Evolutionary conservation across 176 grass and related monocot species (phyloP).

Genomic region (Oryza glaberrima): DNA sequence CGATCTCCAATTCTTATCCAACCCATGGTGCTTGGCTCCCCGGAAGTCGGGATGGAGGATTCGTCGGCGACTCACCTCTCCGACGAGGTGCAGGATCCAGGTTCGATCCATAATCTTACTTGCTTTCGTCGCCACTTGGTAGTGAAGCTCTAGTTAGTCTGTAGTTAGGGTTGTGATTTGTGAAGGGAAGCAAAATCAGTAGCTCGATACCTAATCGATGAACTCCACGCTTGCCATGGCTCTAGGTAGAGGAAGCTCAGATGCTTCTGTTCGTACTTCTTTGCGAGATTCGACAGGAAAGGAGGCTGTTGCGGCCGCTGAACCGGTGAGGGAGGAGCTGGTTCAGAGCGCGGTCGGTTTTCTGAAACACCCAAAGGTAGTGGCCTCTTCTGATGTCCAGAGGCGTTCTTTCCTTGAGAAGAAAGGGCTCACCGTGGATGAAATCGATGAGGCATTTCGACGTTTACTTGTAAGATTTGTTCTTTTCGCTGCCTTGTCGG

Average conservation of each 20-base stretch:
- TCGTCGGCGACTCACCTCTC: not conserved
- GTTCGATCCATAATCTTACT: constrained; percentile 7
- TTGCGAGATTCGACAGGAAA: constrained; percentile 19
- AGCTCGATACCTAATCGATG: not conserved
- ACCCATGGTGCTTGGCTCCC: not conserved
- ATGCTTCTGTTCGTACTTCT: not conserved
- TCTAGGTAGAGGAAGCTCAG: constrained; percentile 38
- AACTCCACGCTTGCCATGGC: not conserved
- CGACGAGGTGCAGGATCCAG: constrained; percentile 13
- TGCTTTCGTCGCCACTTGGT: not conserved
- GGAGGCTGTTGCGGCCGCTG: not conserved
- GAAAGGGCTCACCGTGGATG: constrained; percentile 62
- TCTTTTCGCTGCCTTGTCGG: not conserved
- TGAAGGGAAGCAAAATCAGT: constrained; percentile 10
- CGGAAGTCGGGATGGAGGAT: constrained; percentile 28
- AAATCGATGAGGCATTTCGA: constrained; percentile 65
- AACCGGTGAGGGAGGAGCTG: constrained; percentile 64
- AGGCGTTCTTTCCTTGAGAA: constrained; percentile 74
- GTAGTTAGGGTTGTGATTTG: constrained; percentile 15
- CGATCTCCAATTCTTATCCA: not conserved
- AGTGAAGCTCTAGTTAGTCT: not conserved
- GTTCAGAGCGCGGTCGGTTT: constrained; percentile 67
- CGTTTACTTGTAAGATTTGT: constrained; percentile 53
- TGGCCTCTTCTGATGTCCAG: constrained; percentile 49
- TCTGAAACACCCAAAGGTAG: constrained; percentile 63